Percentiles rank a stretch among this genome's conserved stretches.
Conservation (phyloP, 163 green algal genomes). For the Coccomyxa subellipsoidea region DNA sequence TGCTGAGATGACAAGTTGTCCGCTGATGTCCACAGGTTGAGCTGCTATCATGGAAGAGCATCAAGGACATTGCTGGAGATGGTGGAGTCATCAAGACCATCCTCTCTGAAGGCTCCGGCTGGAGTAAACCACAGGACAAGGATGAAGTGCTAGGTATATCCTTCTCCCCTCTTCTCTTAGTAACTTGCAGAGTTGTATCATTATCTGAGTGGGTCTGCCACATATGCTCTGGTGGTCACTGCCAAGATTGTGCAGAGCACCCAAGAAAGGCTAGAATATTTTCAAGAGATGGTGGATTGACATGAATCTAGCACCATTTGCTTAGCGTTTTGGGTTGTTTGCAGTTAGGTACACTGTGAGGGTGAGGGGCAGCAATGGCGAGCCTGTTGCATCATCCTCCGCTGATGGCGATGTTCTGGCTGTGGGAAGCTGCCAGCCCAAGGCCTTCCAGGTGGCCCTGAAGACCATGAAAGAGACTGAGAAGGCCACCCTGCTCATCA, state of each 20-base stretch:
- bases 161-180: not conserved
- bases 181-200: too few relatives aligned
- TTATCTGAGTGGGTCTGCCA: too few relatives aligned
- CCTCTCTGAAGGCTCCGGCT: slow-evolving; percentile 54
- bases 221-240: too few relatives aligned
- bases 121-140: slow-evolving; percentile 50
- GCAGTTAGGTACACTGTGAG: slow-evolving; percentile 57
- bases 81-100: slow-evolving; percentile 80
- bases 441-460: slow-evolving; percentile 44
- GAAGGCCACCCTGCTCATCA: slow-evolving; percentile 54
- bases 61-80: slow-evolving; percentile 72
- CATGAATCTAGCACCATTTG: too few relatives aligned
- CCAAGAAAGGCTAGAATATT: too few relatives aligned
- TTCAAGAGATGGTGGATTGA: too few relatives aligned
- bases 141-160: slow-evolving; percentile 63
- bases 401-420: slow-evolving; percentile 46
- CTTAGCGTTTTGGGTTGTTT: too few relatives aligned
- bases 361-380: slow-evolving; percentile 31
- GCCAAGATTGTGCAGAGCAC: too few relatives aligned
- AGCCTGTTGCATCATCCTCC: slow-evolving; percentile 9
- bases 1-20: too few relatives aligned
- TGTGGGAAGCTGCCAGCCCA: slow-evolving; percentile 21
- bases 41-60: slow-evolving; percentile 79
- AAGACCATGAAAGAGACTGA: slow-evolving; percentile 87
- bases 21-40: slow-evolving; percentile 52